Conservation (phyloP, 345 rosid species). For the Eucalyptus rudis region DNA sequence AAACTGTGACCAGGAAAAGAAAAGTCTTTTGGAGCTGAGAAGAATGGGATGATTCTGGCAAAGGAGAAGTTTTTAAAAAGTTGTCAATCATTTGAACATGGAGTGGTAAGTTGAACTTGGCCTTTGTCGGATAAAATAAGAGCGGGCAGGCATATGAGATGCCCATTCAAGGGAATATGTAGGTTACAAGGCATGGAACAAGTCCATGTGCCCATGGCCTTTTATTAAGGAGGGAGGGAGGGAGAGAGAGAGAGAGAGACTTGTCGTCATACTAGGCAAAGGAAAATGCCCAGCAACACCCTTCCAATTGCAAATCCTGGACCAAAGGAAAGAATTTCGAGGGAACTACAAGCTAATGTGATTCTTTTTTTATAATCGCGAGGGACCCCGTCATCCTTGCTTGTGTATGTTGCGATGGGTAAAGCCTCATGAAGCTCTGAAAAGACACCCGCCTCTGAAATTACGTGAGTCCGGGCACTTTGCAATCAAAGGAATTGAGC, state of each 20-base stretch:
- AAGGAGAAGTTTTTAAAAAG: not conserved
- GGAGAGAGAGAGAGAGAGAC: not conserved
- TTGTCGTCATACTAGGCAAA: not conserved
- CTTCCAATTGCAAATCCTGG: not conserved
- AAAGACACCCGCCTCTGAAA: not conserved
- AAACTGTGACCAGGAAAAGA: not conserved
- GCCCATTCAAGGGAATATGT: not conserved
- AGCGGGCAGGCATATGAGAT: not conserved
- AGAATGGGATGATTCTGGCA: not conserved
- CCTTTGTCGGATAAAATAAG: not conserved
- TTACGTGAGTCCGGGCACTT: not conserved
- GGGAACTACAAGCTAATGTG: not conserved
- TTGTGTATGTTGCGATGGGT: rapidly evolving
- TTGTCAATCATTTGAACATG: not conserved
- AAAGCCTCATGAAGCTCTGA: not conserved
- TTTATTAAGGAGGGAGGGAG: not conserved
- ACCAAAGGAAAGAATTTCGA: not conserved
- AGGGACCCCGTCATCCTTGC: not conserved
- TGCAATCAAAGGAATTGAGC: not conserved
- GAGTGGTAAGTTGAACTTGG: not conserved
- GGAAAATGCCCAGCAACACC: not conserved
- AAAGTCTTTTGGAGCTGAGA: not conserved
- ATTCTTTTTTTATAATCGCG: rapidly evolving
- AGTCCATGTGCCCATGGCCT: not conserved
- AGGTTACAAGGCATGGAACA: not conserved